Evolutionary conservation across 1,284 basidiomycete genomes (phyloP).

Genomic region (Omphalotus olearius): DNA sequence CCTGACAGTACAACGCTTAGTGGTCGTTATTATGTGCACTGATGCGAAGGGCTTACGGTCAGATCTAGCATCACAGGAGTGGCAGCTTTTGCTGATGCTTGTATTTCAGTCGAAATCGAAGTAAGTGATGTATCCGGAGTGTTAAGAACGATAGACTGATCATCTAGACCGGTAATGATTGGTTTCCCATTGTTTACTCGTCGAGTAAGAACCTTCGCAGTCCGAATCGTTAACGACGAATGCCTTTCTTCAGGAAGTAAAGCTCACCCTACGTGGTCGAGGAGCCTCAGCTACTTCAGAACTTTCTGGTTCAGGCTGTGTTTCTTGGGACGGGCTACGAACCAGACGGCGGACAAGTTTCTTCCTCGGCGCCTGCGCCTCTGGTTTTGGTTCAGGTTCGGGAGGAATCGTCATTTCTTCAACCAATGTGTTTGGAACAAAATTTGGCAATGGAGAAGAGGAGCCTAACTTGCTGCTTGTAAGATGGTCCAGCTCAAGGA

Average conservation of each 20-base stretch:
- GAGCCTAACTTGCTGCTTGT: constrained; percentile 11
- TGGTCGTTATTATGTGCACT: background rate
- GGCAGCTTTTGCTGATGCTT: constrained; percentile 3
- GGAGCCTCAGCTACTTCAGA: constrained; percentile 14
- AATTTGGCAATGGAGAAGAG: constrained; percentile 34
- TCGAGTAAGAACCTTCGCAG: constrained; percentile 26
- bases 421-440: constrained; percentile 39
- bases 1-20: background rate
- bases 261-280: constrained; percentile 23
- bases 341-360: background rate
- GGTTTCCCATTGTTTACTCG: constrained; percentile 26
- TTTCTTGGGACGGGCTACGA: background rate
- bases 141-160: constrained; percentile 28
- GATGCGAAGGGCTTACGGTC: constrained; percentile 16
- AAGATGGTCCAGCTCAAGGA: too few relatives aligned
- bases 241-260: background rate
- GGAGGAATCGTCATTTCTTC: constrained; percentile 34
- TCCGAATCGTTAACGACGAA: background rate
- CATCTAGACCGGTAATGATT: constrained; percentile 31
- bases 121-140: constrained; percentile 11
- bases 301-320: background rate
- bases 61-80: constrained; percentile 17
- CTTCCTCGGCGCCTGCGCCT: constrained; percentile 1
- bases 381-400: background rate
- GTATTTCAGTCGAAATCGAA: constrained; percentile 13